Percentiles rank a stretch among this genome's conserved stretches.
These are phyloP conservation scores for Prunus persica DNA, from an alignment of 306 rosid species.

Conservation along the genomic window Prunus_persica_NCBIv2 NC_034009.1:45374501-45375000, in stretches of 20 bases:
- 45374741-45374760: conserved; percentile 17
- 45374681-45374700: conserved; percentile 62
- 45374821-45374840: conserved; percentile 93
- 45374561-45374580: not conserved
- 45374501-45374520: not conserved
- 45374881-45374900: conserved; percentile 80
- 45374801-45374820: conserved; percentile 78
- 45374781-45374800: conserved; percentile 73
- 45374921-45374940: not conserved
- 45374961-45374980: too few relatives aligned
- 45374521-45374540: not conserved
- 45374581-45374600: conserved; percentile 46
- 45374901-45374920: conserved; percentile 19
- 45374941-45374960: too few relatives aligned
- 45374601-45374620: conserved; percentile 85
- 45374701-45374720: conserved; percentile 3
- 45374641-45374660: conserved; percentile 79
- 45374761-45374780: conserved; percentile 16
- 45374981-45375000: too few relatives aligned
- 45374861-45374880: conserved; percentile 90
- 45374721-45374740: conserved; percentile 5
- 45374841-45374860: conserved; percentile 88
- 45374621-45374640: conserved; percentile 67
- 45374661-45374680: conserved; percentile 57
- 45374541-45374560: not conserved